Conservation (phyloP, 2,329 filamentous ascomycete genomes). For the Penicillium corylophilum region DNA sequence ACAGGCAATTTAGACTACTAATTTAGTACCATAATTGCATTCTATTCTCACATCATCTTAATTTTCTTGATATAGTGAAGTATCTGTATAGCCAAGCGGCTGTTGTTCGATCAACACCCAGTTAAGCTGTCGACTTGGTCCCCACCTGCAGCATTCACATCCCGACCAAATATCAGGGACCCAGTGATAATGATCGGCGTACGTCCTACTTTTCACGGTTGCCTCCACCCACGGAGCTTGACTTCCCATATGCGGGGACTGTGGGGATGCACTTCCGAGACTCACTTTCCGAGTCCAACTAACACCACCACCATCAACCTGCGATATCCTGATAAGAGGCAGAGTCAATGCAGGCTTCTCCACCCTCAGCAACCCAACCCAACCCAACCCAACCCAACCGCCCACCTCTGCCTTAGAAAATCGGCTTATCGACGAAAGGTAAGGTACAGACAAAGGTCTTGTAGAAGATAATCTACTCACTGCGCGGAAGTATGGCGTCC, state of each 20-base stretch:
- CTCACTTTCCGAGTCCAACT: not conserved
- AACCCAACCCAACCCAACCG: constrained; percentile 40
- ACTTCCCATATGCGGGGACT: not conserved
- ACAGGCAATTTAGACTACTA: constrained; percentile 14
- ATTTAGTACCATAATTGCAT: constrained; percentile 18
- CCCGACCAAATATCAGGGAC: too few species aligned
- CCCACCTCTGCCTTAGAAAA: too few species aligned
- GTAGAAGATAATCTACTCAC: constrained; percentile 50
- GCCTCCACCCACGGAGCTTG: not conserved
- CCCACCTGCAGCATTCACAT: too few species aligned
- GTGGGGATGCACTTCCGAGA: not conserved
- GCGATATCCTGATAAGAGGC: constrained; percentile 55
- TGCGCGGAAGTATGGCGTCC: constrained; percentile 46
- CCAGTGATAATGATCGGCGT: too few species aligned
- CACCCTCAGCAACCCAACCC: constrained; percentile 57
- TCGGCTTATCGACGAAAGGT: too few species aligned
- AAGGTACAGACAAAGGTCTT: constrained; percentile 61
- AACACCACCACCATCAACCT: constrained; percentile 4
- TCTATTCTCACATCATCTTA: not conserved
- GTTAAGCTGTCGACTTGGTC: too few species aligned
- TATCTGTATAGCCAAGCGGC: not conserved
- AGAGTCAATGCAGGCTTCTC: constrained; percentile 65
- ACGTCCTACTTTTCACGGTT: too few species aligned
- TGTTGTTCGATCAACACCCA: too few species aligned
- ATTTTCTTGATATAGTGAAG: not conserved